Conservation (phyloP, 768 basidiomycete species). For the Hygrophorus pudorinus region DNA sequence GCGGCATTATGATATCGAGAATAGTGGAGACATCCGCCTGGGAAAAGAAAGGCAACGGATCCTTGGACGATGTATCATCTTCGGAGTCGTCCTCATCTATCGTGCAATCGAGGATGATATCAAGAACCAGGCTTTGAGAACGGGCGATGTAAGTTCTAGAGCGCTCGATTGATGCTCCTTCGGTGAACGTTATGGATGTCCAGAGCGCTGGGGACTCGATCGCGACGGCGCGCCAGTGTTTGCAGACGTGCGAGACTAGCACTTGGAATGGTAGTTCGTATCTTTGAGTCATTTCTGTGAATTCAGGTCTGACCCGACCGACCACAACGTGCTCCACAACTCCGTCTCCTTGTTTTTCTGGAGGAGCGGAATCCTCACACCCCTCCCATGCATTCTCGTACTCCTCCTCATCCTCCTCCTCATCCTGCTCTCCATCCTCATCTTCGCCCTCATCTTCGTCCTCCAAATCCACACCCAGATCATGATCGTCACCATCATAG, state of each 20-base stretch:
- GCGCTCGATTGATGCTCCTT: constrained; percentile 31
- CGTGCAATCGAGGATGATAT: constrained; percentile 39
- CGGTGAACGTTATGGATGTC: constrained; percentile 11
- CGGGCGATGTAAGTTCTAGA: constrained; percentile 39
- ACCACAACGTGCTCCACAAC: neutral
- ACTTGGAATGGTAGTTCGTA: constrained; percentile 9
- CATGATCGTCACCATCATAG: constrained; percentile 16
- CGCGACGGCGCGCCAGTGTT: constrained; percentile 21
- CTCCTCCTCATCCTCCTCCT: neutral
- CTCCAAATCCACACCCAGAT: neutral
- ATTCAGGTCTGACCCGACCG: neutral
- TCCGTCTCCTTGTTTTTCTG: neutral
- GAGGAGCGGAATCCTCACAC: too few relatives aligned
- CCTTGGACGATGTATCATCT: constrained; percentile 7
- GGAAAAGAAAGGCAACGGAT: constrained; percentile 18
- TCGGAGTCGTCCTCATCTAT: constrained; percentile 11
- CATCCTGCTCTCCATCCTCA: too few relatives aligned
- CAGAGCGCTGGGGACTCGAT: constrained; percentile 19
- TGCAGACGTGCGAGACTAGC: constrained; percentile 23
- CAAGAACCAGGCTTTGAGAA: constrained; percentile 43
- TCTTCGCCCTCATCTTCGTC: neutral
- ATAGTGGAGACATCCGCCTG: constrained; percentile 24
- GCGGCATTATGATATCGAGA: constrained; percentile 38
- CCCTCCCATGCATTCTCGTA: neutral
- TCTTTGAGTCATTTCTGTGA: neutral